These are phyloP conservation scores for Calonectria leucothoes DNA, from an alignment of 2,329 filamentous ascomycete species.

Conservation along the genomic window DNA sequence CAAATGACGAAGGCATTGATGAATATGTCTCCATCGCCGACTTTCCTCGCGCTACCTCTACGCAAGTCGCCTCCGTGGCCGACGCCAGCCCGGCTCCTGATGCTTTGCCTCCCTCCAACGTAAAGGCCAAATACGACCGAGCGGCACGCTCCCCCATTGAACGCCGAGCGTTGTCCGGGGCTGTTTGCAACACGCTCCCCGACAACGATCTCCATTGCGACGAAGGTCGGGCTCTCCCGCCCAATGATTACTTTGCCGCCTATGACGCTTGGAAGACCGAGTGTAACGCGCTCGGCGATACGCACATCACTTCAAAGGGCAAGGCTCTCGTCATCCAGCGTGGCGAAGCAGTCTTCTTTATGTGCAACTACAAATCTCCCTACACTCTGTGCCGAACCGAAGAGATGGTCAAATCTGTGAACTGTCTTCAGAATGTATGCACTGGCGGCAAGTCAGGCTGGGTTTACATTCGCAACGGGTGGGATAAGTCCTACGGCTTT, in stretches of 20 bases:
- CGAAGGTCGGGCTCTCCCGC: neutral
- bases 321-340: neutral
- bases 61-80: neutral
- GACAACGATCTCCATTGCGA: neutral
- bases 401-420: neutral
- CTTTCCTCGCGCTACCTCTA: neutral
- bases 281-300: neutral
- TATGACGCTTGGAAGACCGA: neutral
- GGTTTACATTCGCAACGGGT: neutral
- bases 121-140: neutral
- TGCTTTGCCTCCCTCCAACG: neutral
- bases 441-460: neutral
- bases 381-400: neutral
- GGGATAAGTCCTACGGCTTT: neutral
- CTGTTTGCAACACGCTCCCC: neutral
- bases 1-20: too few species aligned
- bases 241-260: neutral
- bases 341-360: neutral
- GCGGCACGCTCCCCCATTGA: neutral
- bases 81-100: neutral
- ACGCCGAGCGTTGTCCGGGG: neutral
- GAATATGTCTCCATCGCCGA: too few species aligned
- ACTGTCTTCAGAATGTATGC: neutral
- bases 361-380: neutral
- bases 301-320: neutral